Evolutionary conservation across 768 basidiomycete genomes (phyloP), one percentile per base, ranked within the genome.

Genomic region (Xerocomus brunneocitrinus): DNA sequence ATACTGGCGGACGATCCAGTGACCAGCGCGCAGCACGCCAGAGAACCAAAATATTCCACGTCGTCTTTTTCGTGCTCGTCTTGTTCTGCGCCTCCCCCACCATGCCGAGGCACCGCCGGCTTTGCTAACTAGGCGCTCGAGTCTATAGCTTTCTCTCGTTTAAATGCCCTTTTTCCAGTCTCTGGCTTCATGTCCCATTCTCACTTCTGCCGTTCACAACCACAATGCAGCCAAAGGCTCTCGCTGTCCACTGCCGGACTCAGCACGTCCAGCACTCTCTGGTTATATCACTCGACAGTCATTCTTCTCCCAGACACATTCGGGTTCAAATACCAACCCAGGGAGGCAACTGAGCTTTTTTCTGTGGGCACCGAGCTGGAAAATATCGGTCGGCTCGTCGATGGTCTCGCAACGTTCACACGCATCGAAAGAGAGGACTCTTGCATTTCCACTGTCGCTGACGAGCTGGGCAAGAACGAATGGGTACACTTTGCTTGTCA

Each of bases 211-310:
- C 0, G 79, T 94, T 55, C 97, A 93, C 71, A 82, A 94, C 65
- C 87, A 90, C 5, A 80, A 77, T 32, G 81, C 83, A 1, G 78
- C 91, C 4, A 62, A 73, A 12, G 95, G 95, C 6, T 73, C 73
- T 35, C 82, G 87, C 16, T 93, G 85, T 86, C 87, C 35, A 84
- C 77, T 36, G 74, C 76, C 0, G 85, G 87, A 19, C 68, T 94
- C 8, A 64, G 66, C 5, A 75, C 80, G 0, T 84, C 87, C 0
- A 75, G 59, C 13, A 85, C 94, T 54, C 76, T 93, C 42, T 79
- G 94, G 50, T 70, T 98, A 63, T 98, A 98, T 71, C 95, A 98
- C 72, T 95, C 93, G 0, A 81, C 82, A 0, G 94, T 92, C 8
- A 79, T 95, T n/a, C 80, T 98, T 25, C 81, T 98, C 14, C 87